Evolutionary conservation across 345 rosid genomes (phyloP).

Genomic region (Alliaria petiolata): DNA sequence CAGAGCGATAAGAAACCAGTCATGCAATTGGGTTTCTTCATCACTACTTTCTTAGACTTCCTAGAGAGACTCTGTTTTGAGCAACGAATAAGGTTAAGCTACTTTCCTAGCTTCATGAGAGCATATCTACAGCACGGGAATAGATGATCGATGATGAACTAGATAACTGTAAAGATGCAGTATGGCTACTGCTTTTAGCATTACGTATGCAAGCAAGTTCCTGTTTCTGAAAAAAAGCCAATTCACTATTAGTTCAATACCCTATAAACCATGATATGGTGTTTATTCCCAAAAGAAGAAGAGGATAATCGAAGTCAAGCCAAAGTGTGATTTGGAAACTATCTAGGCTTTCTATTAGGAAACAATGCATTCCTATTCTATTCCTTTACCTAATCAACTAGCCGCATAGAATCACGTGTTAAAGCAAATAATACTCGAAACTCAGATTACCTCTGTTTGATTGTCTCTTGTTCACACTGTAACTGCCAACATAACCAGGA

Average conservation of each 20-base stretch:
- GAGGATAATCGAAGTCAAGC: slow-evolving; percentile 1
- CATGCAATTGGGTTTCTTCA: slow-evolving; percentile 4
- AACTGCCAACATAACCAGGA: slow-evolving; percentile 72
- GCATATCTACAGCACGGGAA: not conserved
- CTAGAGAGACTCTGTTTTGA: not conserved
- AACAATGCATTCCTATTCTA: not conserved
- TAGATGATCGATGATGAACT: not conserved
- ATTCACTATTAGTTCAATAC: not conserved
- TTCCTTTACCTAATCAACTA: not conserved
- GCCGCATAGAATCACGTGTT: slow-evolving; percentile 13
- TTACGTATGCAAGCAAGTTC: not conserved
- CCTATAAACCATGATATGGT: not conserved
- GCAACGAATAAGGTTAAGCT: not conserved
- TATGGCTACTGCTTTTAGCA: not conserved
- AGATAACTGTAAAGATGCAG: not conserved
- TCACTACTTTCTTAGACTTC: slow-evolving; percentile 14
- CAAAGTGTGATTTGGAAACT: slow-evolving; percentile 5
- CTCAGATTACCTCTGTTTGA: slow-evolving; percentile 82
- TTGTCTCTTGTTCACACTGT: slow-evolving; percentile 72
- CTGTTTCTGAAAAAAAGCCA: not conserved
- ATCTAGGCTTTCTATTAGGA: slow-evolving; percentile 13
- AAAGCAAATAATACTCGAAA: not conserved
- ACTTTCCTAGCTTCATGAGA: slow-evolving; percentile 3
- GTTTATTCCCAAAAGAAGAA: not conserved
- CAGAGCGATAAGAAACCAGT: slow-evolving; percentile 5